A percentile compares a stretch with the other conserved stretches of the same genome.
These are phyloP conservation scores for Musa balbisiana DNA, from an alignment of 202 grass and related monocot genomes.

Conservation along the genomic window DNA sequence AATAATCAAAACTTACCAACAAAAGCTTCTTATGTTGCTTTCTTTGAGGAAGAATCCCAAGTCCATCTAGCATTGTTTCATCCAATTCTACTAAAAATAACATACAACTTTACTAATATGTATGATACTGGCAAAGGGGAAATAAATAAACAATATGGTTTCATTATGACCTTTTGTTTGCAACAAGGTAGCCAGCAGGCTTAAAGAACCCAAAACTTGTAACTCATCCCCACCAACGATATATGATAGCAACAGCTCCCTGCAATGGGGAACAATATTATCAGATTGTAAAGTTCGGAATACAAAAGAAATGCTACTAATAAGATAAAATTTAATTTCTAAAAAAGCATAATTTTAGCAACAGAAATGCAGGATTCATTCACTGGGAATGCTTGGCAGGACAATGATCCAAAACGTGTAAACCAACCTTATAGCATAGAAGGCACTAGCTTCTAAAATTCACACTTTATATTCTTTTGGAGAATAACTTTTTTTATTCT, in stretches of 20 bases:
- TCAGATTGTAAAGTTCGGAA: background rate
- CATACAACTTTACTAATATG: slow-evolving; percentile 15
- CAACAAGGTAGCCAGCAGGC: slow-evolving; percentile 84
- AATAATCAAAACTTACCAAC: slow-evolving; percentile 45
- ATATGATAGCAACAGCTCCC: slow-evolving; percentile 85
- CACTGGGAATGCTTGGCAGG: no score
- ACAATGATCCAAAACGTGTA: no score
- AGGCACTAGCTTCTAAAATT: no score
- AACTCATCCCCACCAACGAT: slow-evolving; percentile 51
- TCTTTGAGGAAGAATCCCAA: slow-evolving; percentile 99
- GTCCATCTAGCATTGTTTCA: slow-evolving; percentile 92
- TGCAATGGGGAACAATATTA: slow-evolving; percentile 30
- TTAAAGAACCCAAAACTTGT: slow-evolving; percentile 88
- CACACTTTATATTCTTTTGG: no score
- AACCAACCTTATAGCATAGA: no score
- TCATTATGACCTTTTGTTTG: slow-evolving; percentile 79
- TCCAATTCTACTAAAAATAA: slow-evolving; percentile 70
- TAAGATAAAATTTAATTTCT: no score
- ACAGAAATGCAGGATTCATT: no score
- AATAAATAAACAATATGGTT: slow-evolving; percentile 18
- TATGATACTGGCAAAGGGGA: slow-evolving; percentile 6
- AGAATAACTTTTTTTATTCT: no score
- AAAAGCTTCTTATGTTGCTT: slow-evolving; percentile 98
- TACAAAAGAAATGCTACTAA: background rate
- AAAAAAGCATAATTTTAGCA: no score